Evolutionary conservation across 129 eudicot species (phyloP), one percentile per base, ranked within the genome.

Genomic region (Saussurea involucrata): DNA sequence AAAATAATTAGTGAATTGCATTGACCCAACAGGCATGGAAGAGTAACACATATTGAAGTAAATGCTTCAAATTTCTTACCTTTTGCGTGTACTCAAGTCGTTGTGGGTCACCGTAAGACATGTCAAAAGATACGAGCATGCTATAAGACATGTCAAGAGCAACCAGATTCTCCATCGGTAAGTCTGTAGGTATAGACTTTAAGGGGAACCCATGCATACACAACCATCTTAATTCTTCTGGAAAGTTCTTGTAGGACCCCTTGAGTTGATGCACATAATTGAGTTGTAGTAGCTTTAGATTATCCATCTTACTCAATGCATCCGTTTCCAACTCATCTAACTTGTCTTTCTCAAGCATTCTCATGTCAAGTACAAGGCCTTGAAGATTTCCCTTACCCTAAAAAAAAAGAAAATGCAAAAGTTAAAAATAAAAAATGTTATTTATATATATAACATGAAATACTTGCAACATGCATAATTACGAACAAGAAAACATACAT

Each of bases 301-400:
- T 55, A 15, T 65, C 37, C 85, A 82, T 82, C 24, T 71, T 64
- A 49, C 67, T 34, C 6, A 67, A 7, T 3, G 80, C 46, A 15
- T 67, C 15, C 1, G 8, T 76, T 65, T 66, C 15, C 63, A 75
- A 6, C 63, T 37, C 69, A 69, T 1, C 0, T 25, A 18, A 32
- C 10, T n/a, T 60, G 22, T 44, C 75, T 28, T 78, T 76, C 17
- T 42, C 37, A 0, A 37, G 44, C 76, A 63, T 20, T 20, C 60
- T 57, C 78, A 78, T 69, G 55, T 85, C 73, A 28, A 81, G 78
- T 25, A 66, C 7, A 11, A 85, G 73, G 42, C 86, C 89, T 81
- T 25, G 24, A 49, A 78, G 44, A 24, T 61, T 60, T 55, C 34
- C 28, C 15, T 66, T 34, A 1, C 89, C 89, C 89, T 85, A 17